These are phyloP conservation scores for Wickerhamiella sergipiensis DNA, from an alignment of 805 yeast genomes.

Conservation along the genomic window DNA sequence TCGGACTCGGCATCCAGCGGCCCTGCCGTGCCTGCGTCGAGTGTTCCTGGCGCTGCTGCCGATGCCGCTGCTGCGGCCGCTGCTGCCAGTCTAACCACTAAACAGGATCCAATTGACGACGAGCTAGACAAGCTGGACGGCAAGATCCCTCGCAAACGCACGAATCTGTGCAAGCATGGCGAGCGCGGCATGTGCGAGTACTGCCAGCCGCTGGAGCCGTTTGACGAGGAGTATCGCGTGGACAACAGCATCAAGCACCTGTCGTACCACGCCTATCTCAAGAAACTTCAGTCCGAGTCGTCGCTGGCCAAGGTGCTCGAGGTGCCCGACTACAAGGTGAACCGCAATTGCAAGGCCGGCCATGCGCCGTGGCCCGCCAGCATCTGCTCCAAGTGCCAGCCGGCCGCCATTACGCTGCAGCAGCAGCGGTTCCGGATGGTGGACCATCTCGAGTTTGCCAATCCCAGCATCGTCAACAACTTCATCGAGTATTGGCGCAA, in stretches of 20 bases:
- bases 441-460: slow-evolving; percentile 87
- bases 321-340: slow-evolving; percentile 54
- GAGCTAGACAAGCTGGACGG: slow-evolving; percentile 56
- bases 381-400: slow-evolving; percentile 93
- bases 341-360: slow-evolving; percentile 51
- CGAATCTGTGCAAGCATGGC: slow-evolving; percentile 67
- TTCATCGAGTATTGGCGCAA: slow-evolving; percentile 89
- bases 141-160: slow-evolving; percentile 47
- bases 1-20: slow-evolving; percentile 11
- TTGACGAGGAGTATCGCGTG: slow-evolving; percentile 67
- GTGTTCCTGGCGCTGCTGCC: slow-evolving; percentile 7
- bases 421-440: slow-evolving; percentile 90
- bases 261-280: slow-evolving; percentile 73
- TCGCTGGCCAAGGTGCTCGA: slow-evolving; percentile 37
- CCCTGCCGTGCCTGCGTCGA: neutral
- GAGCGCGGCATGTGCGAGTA: slow-evolving; percentile 97
- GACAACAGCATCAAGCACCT: slow-evolving; percentile 72
- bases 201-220: slow-evolving; percentile 91
- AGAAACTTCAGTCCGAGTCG: slow-evolving; percentile 53
- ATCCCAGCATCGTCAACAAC: slow-evolving; percentile 55
- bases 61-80: slow-evolving; percentile 3
- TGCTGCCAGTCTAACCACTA: neutral
- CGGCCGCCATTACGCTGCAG: slow-evolving; percentile 84
- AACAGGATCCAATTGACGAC: slow-evolving; percentile 42
- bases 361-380: slow-evolving; percentile 93